phyloP scores from a whole-genome alignment of 805 yeast genomes.

The Yarrowia phangngaensis region DNA sequence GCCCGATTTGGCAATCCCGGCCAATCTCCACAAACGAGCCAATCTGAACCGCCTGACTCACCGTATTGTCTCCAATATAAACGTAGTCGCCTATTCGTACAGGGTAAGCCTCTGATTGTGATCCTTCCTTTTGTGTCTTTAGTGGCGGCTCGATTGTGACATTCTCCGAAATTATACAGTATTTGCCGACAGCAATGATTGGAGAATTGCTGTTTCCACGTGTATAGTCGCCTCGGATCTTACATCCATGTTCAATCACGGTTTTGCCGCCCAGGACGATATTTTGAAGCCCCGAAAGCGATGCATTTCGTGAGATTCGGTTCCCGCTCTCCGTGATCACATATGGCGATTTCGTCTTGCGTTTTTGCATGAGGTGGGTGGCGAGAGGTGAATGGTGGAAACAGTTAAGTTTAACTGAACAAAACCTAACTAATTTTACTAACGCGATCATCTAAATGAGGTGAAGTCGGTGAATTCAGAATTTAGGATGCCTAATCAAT shows the following conservation, averaged over 20 bases:
- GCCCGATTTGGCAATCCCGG: slow-evolving; percentile 38
- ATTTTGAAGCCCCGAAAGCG: slow-evolving; percentile 39
- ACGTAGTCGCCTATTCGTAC: slow-evolving; percentile 42
- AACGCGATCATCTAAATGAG: too few species aligned
- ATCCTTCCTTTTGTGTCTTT: slow-evolving; percentile 27
- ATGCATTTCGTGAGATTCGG: slow-evolving; percentile 38
- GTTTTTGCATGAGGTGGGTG: background rate
- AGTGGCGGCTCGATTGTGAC: background rate
- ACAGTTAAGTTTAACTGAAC: too few species aligned
- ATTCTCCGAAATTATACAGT: slow-evolving; percentile 34
- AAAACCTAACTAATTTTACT: too few species aligned
- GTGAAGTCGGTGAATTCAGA: too few species aligned
- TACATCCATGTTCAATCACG: slow-evolving; percentile 37
- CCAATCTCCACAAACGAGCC: slow-evolving; percentile 43
- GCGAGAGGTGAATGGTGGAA: background rate
- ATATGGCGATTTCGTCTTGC: background rate
- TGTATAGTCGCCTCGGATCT: slow-evolving; percentile 40
- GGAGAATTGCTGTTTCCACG: slow-evolving; percentile 35
- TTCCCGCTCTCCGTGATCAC: slow-evolving; percentile 38
- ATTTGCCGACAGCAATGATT: slow-evolving; percentile 41
- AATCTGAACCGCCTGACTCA: slow-evolving; percentile 41
- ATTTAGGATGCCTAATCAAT: too few species aligned
- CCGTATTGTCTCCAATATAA: slow-evolving; percentile 37
- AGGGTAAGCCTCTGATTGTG: slow-evolving; percentile 37
- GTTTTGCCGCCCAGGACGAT: slow-evolving; percentile 42